Conservation (phyloP, 2,329 filamentous ascomycete genomes). For the Verruconis gallopava region DNA sequence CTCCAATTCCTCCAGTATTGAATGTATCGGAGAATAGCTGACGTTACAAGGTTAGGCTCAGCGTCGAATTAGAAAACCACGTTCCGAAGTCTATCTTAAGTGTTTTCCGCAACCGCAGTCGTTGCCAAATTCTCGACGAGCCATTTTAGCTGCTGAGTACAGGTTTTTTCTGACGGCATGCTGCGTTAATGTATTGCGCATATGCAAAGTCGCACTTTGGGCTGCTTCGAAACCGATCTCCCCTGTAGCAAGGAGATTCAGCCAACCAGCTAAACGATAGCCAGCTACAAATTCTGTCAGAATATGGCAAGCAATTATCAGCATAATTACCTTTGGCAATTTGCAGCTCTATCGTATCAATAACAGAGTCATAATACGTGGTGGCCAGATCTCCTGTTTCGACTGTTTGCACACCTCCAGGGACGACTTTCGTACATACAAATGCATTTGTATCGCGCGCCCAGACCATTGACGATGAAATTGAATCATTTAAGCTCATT, state of each 20-base stretch:
- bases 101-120: too few relatives aligned
- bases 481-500: slow-evolving; percentile 23
- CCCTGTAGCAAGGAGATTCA: slow-evolving; percentile 22
- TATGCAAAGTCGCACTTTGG: too few relatives aligned
- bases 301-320: not conserved
- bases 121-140: too few relatives aligned
- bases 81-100: too few relatives aligned
- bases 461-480: slow-evolving; percentile 28
- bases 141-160: too few relatives aligned
- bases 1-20: too few relatives aligned
- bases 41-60: too few relatives aligned
- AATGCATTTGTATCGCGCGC: slow-evolving; percentile 29
- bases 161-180: too few relatives aligned
- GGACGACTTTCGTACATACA: slow-evolving; percentile 30
- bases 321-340: slow-evolving; percentile 32
- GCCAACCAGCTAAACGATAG: slow-evolving; percentile 23
- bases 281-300: too few relatives aligned
- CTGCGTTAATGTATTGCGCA: too few relatives aligned
- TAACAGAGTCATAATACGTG: slow-evolving; percentile 22
- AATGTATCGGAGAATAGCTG: too few relatives aligned
- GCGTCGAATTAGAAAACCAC: too few relatives aligned
- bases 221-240: not conserved
- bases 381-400: slow-evolving; percentile 25
- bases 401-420: slow-evolving; percentile 24
- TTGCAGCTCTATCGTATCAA: slow-evolving; percentile 28